Evolutionary conservation across 352 stramenopile species (phyloP), one percentile per base, ranked within the genome.

Genomic region (Elongisporangium prolatum): DNA sequence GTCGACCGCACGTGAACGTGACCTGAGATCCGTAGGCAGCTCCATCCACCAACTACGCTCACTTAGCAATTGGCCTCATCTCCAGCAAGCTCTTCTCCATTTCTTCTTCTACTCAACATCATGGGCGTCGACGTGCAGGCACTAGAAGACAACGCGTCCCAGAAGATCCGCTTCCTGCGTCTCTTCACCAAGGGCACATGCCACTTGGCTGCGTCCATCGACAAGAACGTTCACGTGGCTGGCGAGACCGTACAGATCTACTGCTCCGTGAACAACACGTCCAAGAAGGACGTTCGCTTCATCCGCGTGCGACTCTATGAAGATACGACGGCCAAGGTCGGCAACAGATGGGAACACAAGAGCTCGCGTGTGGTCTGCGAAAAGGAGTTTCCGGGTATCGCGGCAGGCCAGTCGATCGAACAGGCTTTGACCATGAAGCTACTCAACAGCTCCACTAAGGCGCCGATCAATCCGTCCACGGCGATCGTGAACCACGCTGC

Each of bases 141-240:
- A 17, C 50, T 75, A 16, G 54, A 64, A 40, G 64, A 54, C 20
- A 63, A 54, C 20, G 22, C 54, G 13, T 68, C 63, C 17, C 54
- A 55, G n/a, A 56, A 68, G 5, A 57, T 78, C 8, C 57, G 65
- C 18, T 61, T 72, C 53, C 22, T 75, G 50, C 63, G 64, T 1
- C 28, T 74, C 5, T 57, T 78, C 25, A 73, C 68, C 47, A 73
- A 68, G 22, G 62, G 68, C 6, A 44, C 54, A 9, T 76, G 68
- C 51, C 55, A 76, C 56, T 50, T 76, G 14, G 57, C 59, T 20
- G 62, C 21, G 11, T 63, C 57, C 21, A 50, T 76, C 8, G 61
- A 73, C 50, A 76, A 59, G 49, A 61, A 73, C 44, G 61, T 72
- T 37, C 61, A 68, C 28, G 63, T 67, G 21, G 62, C 65, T 13